Evolutionary conservation across 2,329 filamentous ascomycete genomes (phyloP).

Genomic region (Xylariaceae sp.): DNA sequence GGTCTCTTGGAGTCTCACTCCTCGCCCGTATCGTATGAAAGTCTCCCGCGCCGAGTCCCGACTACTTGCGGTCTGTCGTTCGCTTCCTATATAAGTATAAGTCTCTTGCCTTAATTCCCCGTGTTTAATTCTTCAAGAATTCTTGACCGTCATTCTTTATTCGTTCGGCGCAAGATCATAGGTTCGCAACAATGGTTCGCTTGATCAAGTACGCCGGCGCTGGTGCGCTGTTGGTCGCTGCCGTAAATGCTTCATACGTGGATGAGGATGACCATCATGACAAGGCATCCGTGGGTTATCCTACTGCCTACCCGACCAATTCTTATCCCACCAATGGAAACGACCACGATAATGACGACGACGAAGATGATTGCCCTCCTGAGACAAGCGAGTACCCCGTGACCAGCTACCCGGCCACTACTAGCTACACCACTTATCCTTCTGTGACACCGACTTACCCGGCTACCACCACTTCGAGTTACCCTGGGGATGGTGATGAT

Average conservation of each 20-base stretch:
- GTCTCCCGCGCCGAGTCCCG: background rate
- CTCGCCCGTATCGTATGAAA: background rate
- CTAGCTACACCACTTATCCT: conserved; percentile 7
- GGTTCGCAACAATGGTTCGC: conserved; percentile 29
- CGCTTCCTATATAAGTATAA: background rate
- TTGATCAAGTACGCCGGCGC: conserved; percentile 31
- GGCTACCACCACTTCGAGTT: conserved; percentile 2
- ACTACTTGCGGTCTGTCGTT: background rate
- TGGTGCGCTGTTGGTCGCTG: conserved; percentile 29
- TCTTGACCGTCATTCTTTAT: conserved; percentile 28
- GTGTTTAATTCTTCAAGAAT: background rate
- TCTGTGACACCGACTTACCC: conserved; percentile 13
- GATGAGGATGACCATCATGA: conserved; percentile 14
- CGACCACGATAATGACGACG: conserved; percentile 10
- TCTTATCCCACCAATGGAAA: conserved; percentile 6
- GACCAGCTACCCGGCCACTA: background rate
- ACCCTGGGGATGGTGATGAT: conserved; percentile 8
- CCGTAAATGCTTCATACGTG: conserved; percentile 24
- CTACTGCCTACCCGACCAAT: conserved; percentile 8
- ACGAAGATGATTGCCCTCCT: conserved; percentile 14
- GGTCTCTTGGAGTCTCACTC: background rate
- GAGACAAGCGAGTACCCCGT: conserved; percentile 6
- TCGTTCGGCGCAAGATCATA: conserved; percentile 18
- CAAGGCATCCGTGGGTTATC: conserved; percentile 4
- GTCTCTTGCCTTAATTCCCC: background rate